phyloP scores from a whole-genome alignment of 768 basidiomycete species.

The Psilocybe azurescens region DNA sequence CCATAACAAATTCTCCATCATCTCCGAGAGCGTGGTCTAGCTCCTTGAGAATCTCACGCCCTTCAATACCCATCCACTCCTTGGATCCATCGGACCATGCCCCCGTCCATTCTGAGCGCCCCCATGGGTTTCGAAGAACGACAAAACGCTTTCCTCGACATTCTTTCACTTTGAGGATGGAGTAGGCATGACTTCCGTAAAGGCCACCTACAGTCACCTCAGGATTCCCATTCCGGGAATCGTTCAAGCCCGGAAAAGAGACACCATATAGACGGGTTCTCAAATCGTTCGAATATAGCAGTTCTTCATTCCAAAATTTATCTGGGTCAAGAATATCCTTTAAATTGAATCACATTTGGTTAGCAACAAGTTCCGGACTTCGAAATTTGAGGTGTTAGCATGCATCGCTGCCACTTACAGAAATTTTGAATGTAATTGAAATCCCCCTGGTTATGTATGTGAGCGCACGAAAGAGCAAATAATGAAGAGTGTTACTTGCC shows the following conservation, averaged over 20 bases:
- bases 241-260: slow-evolving; percentile 37
- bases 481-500: slow-evolving; percentile 34
- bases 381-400: not conserved
- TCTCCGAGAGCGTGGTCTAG: slow-evolving; percentile 44
- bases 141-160: slow-evolving; percentile 48
- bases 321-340: slow-evolving; percentile 52
- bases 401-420: slow-evolving; percentile 22
- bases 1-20: slow-evolving; percentile 53
- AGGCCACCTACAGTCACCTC: slow-evolving; percentile 32
- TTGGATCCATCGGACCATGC: slow-evolving; percentile 49
- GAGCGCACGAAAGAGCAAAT: not conserved
- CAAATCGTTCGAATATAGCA: slow-evolving; percentile 47
- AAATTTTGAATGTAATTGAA: slow-evolving; percentile 37
- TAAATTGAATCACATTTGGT: not conserved
- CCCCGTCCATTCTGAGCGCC: slow-evolving; percentile 46
- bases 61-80: slow-evolving; percentile 43
- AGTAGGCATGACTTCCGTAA: slow-evolving; percentile 44
- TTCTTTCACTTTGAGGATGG: slow-evolving; percentile 46
- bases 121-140: slow-evolving; percentile 53
- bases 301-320: slow-evolving; percentile 55
- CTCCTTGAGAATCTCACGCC: slow-evolving; percentile 39
- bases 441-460: slow-evolving; percentile 36
- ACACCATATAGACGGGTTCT: slow-evolving; percentile 48
- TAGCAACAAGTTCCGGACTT: not conserved
- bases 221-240: slow-evolving; percentile 24